Percentiles rank a stretch among this genome's conserved stretches.
These are phyloP conservation scores for Acorus gramineus DNA, from an alignment of 106 monocot species.

Conservation along the genomic window DNA sequence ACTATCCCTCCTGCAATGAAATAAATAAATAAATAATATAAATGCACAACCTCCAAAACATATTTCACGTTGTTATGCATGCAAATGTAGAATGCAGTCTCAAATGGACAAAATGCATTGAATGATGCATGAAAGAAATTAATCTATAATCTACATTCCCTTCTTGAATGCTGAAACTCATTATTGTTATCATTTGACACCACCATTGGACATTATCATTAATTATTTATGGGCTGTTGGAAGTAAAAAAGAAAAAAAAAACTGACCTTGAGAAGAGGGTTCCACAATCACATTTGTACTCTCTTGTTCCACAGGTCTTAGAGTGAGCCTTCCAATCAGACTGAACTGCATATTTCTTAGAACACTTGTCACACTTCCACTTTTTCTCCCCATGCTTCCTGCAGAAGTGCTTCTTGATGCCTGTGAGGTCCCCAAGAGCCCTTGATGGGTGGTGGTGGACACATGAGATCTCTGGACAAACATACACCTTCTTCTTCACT, in stretches of 20 bases:
- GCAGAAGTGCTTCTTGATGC: slow-evolving; percentile 66
- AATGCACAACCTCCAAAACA: not conserved
- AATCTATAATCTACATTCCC: not conserved
- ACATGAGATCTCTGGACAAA: slow-evolving; percentile 44
- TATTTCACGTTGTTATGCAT: too few relatives aligned
- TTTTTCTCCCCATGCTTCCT: slow-evolving; percentile 77
- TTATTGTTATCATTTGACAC: too few relatives aligned
- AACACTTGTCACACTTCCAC: slow-evolving; percentile 29
- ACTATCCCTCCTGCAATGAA: slow-evolving; percentile 60
- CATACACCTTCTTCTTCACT: slow-evolving; percentile 58
- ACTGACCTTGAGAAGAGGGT: slow-evolving; percentile 53
- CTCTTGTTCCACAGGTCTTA: slow-evolving; percentile 54
- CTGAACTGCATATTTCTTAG: slow-evolving; percentile 46
- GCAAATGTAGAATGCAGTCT: not conserved
- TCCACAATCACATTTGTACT: slow-evolving; percentile 60
- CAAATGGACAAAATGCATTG: slow-evolving; percentile 1
- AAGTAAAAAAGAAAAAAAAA: not conserved
- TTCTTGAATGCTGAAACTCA: too few relatives aligned
- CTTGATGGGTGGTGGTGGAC: slow-evolving; percentile 53
- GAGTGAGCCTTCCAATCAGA: slow-evolving; percentile 65
- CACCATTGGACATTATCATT: too few relatives aligned
- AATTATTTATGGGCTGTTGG: too few relatives aligned
- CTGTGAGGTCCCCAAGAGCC: slow-evolving; percentile 58
- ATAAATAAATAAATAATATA: not conserved
- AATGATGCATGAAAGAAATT: not conserved